Evolutionary conservation across 1,139 yeast species (phyloP), one percentile per base, ranked within the genome.

Genomic region (Neolecta irregularis): DNA sequence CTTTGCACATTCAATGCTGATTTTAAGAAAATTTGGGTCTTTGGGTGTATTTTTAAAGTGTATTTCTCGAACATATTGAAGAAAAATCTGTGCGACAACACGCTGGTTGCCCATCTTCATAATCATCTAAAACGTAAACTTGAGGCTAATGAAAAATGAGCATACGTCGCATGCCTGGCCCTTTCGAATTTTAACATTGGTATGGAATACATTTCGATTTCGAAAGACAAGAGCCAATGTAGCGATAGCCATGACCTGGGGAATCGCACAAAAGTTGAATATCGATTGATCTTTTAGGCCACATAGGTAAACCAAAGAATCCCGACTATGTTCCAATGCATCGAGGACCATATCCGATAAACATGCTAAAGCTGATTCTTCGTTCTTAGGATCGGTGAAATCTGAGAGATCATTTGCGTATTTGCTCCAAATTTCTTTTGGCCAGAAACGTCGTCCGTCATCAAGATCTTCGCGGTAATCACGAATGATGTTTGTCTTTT

Each of bases 221-320:
- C 79, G 75, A 63, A 78, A 85, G 28, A 88, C 78, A 39, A 75
- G 64, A 18, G 88, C 85, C 48, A 88, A 64, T 0, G 96, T 81
- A 6, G 96, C 95, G 53, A 88, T 76, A 28, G 96, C 94, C 98
- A 88, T 88, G 22, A 85, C 95, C 58, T 88, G 98, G 13, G 98
- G 98, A 52, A 88, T 88, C 12, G 95, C 85, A 60, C 96, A 85
- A 62, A 88, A 88, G 46, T 74, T 76, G 63, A 81, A 88, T 35
- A 77, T 61, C 0, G 93, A 72, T 39, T 78, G 80, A 51, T 91
- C 98, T 42, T 69, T 68, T 33, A 88, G 70, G 46, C 74, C 64
- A 18, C 91, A 68, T 40, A 91, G 65, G 53, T 79, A 91, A 39
- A 69, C 68, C 49, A 91, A 64, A 24, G 75, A 79, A 50, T 81